Conservation (phyloP, 2,329 filamentous ascomycete species). For the Venturia pyrina region DNA sequence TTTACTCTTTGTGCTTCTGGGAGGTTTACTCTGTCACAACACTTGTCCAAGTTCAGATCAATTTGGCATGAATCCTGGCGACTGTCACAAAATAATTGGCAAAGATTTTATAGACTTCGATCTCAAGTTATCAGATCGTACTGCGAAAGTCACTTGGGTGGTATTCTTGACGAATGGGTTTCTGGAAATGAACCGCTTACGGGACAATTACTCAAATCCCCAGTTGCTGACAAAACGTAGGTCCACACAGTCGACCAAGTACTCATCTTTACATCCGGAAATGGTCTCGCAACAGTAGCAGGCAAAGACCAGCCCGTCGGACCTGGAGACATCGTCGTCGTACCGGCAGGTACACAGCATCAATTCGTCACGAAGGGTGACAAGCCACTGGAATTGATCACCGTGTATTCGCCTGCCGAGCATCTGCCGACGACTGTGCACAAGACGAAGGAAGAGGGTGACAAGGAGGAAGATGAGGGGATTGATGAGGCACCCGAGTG, state of each 20-base stretch:
- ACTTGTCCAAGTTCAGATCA: too few relatives aligned
- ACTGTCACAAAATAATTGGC: too few relatives aligned
- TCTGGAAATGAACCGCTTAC: too few relatives aligned
- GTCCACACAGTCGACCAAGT: conserved; percentile 54
- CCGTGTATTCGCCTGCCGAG: conserved; percentile 54
- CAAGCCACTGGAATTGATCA: conserved; percentile 50
- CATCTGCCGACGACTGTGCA: conserved; percentile 51
- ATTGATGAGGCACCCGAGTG: conserved; percentile 52
- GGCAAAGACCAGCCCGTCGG: conserved; percentile 48
- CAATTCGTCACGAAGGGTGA: conserved; percentile 55
- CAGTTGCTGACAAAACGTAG: conserved; percentile 14
- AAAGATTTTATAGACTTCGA: too few relatives aligned
- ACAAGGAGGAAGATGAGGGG: conserved; percentile 51
- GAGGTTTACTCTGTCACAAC: too few relatives aligned
- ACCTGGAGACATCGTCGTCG: conserved; percentile 49
- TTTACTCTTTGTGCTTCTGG: background rate
- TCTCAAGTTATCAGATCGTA: too few relatives aligned
- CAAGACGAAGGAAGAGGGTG: conserved; percentile 52
- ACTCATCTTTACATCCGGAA: conserved; percentile 52
- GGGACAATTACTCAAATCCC: too few relatives aligned
- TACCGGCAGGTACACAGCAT: conserved; percentile 56
- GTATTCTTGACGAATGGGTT: too few relatives aligned
- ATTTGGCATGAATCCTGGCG: too few relatives aligned
- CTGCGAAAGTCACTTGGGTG: too few relatives aligned
- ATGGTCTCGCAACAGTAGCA: conserved; percentile 47